Evolutionary conservation across 345 rosid genomes (phyloP), one percentile per base, ranked within the genome.

Genomic region (Hypericum perforatum): DNA sequence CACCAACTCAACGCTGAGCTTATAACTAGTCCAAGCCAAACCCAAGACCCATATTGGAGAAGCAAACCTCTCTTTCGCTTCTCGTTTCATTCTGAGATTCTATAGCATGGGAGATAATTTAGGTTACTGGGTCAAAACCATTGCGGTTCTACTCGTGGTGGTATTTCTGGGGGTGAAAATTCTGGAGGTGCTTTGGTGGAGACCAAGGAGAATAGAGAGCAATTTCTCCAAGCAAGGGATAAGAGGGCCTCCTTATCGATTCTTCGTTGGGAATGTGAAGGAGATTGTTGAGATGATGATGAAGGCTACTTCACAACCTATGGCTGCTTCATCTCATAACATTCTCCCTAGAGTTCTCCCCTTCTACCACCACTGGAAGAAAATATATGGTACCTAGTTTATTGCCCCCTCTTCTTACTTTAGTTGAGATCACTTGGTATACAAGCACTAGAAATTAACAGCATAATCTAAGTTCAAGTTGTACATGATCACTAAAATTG

Each of bases 161-260:
- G 58, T 79, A 39, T 39, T 74, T 10, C 68, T 66, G 43, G 42
- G 66, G 43, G 42, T 82, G 41, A 92, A 84, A 65, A 62, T 74
- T 7, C 75, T 43, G 54, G 83, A 74, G 57, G 2, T 75, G 60
- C 68, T 92, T 5, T 92, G 98, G 96, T 92, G 98, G 96, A 75
- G 71, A 67, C 98, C 98, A 1, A 77, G 95, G 72, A 81, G 75
- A 76, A 85, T 92, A 39, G 91, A 88, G 69, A 73, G 77, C 40
- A 95, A 92, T 79, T 92, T 92, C 94, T 71, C 88, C 22, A 78
- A 69, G 73, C 98, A 92, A 70, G 98, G 96, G 49, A 92, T 92
- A 62, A 69, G 91, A 63, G 98, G 98, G 0, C 98, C 98, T 43
- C 98, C 98, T 65, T 92, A 92, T 69, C 81, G 84, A 9, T 83